A percentile compares a stretch with the other conserved stretches of the same genome.
These are phyloP conservation scores for Volutella citrinella DNA, from an alignment of 2,329 filamentous ascomycete species.

Conservation along the genomic window DNA sequence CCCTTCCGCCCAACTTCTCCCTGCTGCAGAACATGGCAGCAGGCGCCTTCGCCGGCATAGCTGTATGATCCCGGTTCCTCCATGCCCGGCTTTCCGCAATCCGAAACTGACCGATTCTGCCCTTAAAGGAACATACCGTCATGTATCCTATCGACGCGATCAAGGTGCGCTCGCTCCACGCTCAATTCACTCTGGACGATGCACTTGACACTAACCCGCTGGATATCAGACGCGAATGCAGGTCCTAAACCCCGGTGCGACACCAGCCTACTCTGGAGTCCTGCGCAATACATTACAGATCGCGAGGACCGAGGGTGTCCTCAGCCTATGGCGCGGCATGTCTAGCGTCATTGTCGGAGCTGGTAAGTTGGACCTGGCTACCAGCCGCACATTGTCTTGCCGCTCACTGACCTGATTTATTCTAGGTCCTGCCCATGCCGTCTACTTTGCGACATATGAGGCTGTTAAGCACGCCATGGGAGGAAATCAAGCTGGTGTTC, in stretches of 20 bases:
- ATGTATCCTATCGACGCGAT: conserved; percentile 99
- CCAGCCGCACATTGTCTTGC: too few species aligned
- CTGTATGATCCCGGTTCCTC: conserved; percentile 57
- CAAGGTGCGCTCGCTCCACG: conserved; percentile 61
- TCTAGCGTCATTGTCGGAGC: conserved; percentile 95
- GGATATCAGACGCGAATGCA: conserved; percentile 86
- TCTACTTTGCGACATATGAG: conserved; percentile 98
- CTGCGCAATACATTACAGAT: conserved; percentile 92
- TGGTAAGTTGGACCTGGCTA: too few species aligned
- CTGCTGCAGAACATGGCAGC: conserved; percentile 92
- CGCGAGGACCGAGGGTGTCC: conserved; percentile 80
- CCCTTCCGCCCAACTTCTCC: conserved; percentile 90
- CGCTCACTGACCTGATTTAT: too few species aligned
- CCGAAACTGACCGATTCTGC: conserved; percentile 15
- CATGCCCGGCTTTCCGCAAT: conserved; percentile 1
- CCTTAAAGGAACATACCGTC: conserved; percentile 82
- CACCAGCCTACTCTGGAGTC: conserved; percentile 82
- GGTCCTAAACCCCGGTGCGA: conserved; percentile 79
- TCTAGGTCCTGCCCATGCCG: conserved; percentile 88
- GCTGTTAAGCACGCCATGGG: conserved; percentile 94
- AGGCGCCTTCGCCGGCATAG: conserved; percentile 94
- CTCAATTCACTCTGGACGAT: conserved; percentile 5
- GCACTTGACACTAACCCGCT: conserved; percentile 17
- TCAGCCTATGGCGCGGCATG: conserved; percentile 93
- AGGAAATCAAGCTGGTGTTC: conserved; percentile 80